Conservation (phyloP, 78 protist genomes). For the Chrysochromulina parva region DNA sequence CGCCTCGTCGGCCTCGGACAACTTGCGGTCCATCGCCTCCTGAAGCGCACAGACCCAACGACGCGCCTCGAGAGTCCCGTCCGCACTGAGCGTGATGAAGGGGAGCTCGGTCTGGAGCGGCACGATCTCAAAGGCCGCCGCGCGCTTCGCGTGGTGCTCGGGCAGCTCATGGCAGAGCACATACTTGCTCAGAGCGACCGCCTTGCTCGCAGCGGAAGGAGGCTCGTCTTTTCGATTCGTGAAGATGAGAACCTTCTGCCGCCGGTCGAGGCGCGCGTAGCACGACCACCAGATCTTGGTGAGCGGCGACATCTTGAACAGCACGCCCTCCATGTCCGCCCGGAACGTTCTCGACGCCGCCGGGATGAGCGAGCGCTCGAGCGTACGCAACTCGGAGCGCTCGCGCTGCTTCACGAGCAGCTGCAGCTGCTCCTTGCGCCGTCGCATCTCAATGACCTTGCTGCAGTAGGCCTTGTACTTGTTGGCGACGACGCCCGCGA, state of each 20-base stretch:
- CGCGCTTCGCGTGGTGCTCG: not conserved
- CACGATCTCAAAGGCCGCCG: not conserved
- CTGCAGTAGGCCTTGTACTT: conserved; percentile 3
- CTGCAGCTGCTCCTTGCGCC: conserved; percentile 4
- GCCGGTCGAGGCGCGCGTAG: not conserved
- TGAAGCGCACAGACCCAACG: not conserved
- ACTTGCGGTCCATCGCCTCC: not conserved
- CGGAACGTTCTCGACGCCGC: not conserved
- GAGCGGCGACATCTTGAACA: not conserved
- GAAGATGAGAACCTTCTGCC: not conserved
- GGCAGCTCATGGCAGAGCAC: not conserved
- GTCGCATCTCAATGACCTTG: not conserved
- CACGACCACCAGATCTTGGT: not conserved
- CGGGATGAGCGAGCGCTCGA: not conserved
- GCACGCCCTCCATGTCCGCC: not conserved
- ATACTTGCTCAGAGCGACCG: not conserved
- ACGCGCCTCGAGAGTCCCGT: not conserved
- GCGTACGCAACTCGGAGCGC: not conserved
- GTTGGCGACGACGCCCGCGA: not conserved
- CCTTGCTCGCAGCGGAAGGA: not conserved
- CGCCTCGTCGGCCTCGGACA: too few species aligned
- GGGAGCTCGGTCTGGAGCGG: not conserved
- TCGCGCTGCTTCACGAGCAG: not conserved
- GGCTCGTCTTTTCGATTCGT: not conserved
- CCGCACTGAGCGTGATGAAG: not conserved